Base-by-base conservation (phyloP, 78 protist species). In the Tieghemostelium lacteum region DNA sequence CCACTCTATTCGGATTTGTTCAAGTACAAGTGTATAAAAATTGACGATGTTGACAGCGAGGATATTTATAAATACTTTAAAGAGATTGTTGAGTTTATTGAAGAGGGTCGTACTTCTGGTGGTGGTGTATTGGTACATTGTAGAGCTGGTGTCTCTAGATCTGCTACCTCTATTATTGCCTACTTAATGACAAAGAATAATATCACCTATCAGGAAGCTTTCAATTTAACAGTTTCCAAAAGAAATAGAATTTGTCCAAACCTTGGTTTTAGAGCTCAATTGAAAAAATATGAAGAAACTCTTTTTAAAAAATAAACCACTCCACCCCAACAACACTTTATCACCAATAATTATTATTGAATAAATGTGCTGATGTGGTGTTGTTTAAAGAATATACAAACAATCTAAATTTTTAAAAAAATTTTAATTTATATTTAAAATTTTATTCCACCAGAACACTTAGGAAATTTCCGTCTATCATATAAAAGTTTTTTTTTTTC, bases 171-270 rank as follows among this genome's bases (percentile, higher is more conserved):
- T 14, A 69, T 65, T 37, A 83, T 83, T 7, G 91, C 91, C 24
- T 78, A 69, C 45, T 58, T 83, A 36, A 83, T 83, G 91, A 36
- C 50, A 28, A 66, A 69, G 52, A 2, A 70, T 19, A 69, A 71
- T 1, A 3, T 83, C 2, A 58, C 42, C 5, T 83, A 39, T 49
- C 60, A 83, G 34, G 78, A 83, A 22, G 76, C 91, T 24, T 83
- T 55, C 31, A 49, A 42, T 28, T 49, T 83, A 17, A 69, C 78
- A 1, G 63, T n/a, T 31, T 58, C 37, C 29, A 54, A 54, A 55
- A 83, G 91, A 83, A 55, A 76, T 3, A 83, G 91, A 83, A 83
- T 83, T 42, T 83, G 75, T 55, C 91, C 91, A 69, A 83, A 83
- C 31, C 40, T 12, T 12, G 91, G 91, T 14, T 83, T 83, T 36